Percentiles rank a stretch among this genome's conserved stretches.
These are phyloP conservation scores for Podospora conica DNA, from an alignment of 495 filamentous ascomycete species.

Conservation along the genomic window DNA sequence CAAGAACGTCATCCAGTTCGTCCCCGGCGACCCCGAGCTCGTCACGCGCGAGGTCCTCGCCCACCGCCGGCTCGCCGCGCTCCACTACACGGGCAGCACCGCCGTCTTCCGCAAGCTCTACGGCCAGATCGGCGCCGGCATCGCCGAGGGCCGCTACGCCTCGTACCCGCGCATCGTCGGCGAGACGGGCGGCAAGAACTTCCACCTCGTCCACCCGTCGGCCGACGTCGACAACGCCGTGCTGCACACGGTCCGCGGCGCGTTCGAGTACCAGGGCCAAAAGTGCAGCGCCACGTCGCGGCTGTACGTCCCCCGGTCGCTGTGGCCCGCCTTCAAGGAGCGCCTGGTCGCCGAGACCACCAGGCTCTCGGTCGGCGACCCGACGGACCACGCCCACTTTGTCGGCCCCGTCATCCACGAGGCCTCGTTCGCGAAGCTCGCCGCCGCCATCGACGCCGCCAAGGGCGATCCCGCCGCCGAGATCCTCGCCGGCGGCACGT, in stretches of 20 bases:
- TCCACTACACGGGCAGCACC: slow-evolving; percentile 79
- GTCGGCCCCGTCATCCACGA: slow-evolving; percentile 75
- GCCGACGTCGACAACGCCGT: slow-evolving; percentile 73
- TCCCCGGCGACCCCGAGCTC: slow-evolving; percentile 68
- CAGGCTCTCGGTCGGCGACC: slow-evolving; percentile 60
- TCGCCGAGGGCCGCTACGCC: slow-evolving; percentile 61
- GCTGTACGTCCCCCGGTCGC: slow-evolving; percentile 63
- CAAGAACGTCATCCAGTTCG: slow-evolving; percentile 73
- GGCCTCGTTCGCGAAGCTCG: slow-evolving; percentile 64
- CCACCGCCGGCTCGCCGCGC: slow-evolving; percentile 64
- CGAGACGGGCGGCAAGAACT: slow-evolving; percentile 90
- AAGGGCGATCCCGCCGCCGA: slow-evolving; percentile 60
- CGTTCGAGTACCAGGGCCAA: slow-evolving; percentile 87
- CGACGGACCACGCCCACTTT: slow-evolving; percentile 63
- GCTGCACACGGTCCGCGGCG: slow-evolving; percentile 73
- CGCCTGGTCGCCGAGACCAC: slow-evolving; percentile 58
- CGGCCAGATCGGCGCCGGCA: slow-evolving; percentile 60
- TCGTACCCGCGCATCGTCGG: slow-evolving; percentile 77
- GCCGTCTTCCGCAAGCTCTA: slow-evolving; percentile 74
- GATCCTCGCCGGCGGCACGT: slow-evolving; percentile 60
- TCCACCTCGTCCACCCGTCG: slow-evolving; percentile 70
- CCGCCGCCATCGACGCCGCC: slow-evolving; percentile 57
- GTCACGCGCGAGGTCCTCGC: slow-evolving; percentile 63
- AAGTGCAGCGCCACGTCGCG: slow-evolving; percentile 83
- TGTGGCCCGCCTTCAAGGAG: slow-evolving; percentile 60